Evolutionary conservation across 805 yeast genomes (phyloP).

Genomic region (Hanseniaspora opuntiae): DNA sequence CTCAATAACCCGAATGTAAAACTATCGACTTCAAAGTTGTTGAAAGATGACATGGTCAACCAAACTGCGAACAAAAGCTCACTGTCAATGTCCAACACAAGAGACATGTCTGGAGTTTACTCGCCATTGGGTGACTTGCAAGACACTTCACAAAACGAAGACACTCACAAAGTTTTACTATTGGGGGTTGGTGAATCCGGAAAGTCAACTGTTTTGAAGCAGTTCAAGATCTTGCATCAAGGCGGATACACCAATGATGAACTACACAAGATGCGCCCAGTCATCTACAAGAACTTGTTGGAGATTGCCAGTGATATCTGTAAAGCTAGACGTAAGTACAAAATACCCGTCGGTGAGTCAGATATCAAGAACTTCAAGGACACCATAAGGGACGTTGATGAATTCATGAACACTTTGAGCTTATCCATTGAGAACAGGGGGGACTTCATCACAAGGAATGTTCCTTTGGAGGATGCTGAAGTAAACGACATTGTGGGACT

Average conservation of each 20-base stretch:
- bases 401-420: not conserved
- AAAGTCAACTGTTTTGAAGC: slow-evolving; percentile 30
- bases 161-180: slow-evolving; percentile 44
- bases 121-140: not conserved
- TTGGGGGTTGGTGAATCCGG: slow-evolving; percentile 63
- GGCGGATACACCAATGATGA: slow-evolving; percentile 38
- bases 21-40: not conserved
- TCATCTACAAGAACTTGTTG: slow-evolving; percentile 62
- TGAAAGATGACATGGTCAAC: not conserved
- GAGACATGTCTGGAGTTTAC: not conserved
- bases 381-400: not conserved
- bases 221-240: slow-evolving; percentile 25
- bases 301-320: slow-evolving; percentile 64
- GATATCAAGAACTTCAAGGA: not conserved
- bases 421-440: not conserved
- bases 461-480: not conserved
- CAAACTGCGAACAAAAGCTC: not conserved
- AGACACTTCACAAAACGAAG: not conserved
- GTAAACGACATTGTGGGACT: slow-evolving; percentile 23
- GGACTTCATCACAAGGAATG: not conserved
- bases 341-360: slow-evolving; percentile 11
- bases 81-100: not conserved
- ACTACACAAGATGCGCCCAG: slow-evolving; percentile 57
- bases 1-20: not conserved
- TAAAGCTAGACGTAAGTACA: slow-evolving; percentile 37